Percentiles rank a stretch among this genome's conserved stretches.
Evolutionary conservation across 257 asterid species (phyloP).

Genomic region (Nicotiana tomentosiformis): DNA sequence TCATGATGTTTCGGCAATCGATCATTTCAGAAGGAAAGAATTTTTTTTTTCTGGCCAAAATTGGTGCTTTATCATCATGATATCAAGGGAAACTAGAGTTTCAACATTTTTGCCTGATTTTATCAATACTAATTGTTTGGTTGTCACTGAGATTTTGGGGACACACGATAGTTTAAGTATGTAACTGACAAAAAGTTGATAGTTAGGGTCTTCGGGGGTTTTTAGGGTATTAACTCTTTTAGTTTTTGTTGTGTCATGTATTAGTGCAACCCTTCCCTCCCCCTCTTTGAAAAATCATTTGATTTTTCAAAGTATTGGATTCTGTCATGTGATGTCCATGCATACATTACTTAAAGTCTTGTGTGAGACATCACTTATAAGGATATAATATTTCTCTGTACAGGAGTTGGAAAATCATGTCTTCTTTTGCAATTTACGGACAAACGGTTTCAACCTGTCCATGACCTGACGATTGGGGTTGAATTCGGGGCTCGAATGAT

Average conservation of each 20-base stretch:
- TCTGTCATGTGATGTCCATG: background rate
- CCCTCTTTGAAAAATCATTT: background rate
- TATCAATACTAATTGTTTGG: background rate
- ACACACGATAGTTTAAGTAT: no score
- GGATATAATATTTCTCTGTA: background rate
- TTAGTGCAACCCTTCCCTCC: background rate
- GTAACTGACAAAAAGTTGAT: no score
- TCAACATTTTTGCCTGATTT: background rate
- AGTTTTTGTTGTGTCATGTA: background rate
- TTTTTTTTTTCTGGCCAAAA: background rate
- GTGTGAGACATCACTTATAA: background rate
- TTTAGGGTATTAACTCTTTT: background rate
- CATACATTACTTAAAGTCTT: background rate
- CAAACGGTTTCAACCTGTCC: conserved; percentile 79
- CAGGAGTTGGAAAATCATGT: conserved; percentile 89
- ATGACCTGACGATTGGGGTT: conserved; percentile 78
- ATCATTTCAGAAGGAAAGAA: background rate
- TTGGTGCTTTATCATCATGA: background rate
- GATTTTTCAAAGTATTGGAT: background rate
- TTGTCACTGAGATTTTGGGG: background rate
- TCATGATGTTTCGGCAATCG: no score
- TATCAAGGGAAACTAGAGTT: background rate
- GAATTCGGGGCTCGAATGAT: conserved; percentile 73
- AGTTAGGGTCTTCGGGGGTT: no score
- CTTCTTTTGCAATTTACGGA: conserved; percentile 74